A percentile compares a stretch with the other conserved stretches of the same genome.
These are phyloP conservation scores for Zygosaccharomyces sapae DNA, from an alignment of 1,139 yeast genomes.

Conservation along the genomic window DNA sequence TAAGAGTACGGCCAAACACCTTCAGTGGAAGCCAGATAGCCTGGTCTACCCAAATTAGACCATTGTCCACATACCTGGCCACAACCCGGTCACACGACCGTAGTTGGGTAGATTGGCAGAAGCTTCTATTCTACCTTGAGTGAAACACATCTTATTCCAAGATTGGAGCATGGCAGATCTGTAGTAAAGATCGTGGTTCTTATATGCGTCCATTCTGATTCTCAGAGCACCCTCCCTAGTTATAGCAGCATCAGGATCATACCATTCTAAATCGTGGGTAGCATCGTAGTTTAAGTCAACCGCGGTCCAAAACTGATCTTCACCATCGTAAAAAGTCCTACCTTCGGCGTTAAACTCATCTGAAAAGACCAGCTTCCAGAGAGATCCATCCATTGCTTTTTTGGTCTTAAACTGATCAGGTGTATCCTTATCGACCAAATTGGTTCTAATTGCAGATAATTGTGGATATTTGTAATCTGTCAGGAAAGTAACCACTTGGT, in stretches of 20 bases:
- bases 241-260: constrained; percentile 73
- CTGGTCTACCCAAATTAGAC: constrained; percentile 85
- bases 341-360: constrained; percentile 85
- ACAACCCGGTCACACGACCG: constrained; percentile 66
- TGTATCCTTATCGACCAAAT: constrained; percentile 73
- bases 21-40: constrained; percentile 70
- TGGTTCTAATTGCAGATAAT: constrained; percentile 57
- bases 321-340: constrained; percentile 75
- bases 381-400: constrained; percentile 50
- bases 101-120: constrained; percentile 68
- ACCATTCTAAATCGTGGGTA: constrained; percentile 83
- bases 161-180: constrained; percentile 81
- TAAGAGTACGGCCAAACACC: constrained; percentile 95
- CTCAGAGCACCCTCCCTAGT: constrained; percentile 64
- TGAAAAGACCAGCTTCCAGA: constrained; percentile 68
- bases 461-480: constrained; percentile 57
- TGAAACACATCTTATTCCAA: constrained; percentile 80
- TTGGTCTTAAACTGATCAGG: constrained; percentile 51
- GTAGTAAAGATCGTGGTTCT: constrained; percentile 67
- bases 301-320: constrained; percentile 80
- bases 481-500: constrained; percentile 38
- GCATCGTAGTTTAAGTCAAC: constrained; percentile 75
- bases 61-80: constrained; percentile 92
- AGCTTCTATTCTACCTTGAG: constrained; percentile 68
- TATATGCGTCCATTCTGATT: constrained; percentile 67